A percentile compares a stretch with the other conserved stretches of the same genome.
These are phyloP conservation scores for Ottelia alismoides DNA, from an alignment of 106 monocot genomes.

Conservation along the genomic window DNA sequence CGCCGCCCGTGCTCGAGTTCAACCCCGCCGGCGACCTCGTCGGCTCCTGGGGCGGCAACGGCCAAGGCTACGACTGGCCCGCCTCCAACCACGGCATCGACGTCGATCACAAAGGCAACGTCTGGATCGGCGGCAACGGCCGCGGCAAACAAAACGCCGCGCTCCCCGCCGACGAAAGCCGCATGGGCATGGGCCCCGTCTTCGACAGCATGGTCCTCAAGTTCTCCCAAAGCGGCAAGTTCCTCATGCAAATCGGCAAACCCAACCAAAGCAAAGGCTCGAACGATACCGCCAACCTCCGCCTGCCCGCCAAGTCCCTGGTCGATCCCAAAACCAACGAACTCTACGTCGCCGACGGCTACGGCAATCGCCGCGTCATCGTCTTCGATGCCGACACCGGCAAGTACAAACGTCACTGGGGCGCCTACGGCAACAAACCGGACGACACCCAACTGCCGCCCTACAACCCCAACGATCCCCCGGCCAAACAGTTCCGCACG, in stretches of 20 bases:
- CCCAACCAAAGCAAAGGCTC: background rate
- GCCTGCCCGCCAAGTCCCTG: no score
- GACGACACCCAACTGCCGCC: background rate
- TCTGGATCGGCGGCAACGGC: background rate
- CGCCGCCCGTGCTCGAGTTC: background rate
- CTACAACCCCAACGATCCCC: background rate
- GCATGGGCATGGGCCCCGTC: no score
- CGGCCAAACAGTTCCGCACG: background rate
- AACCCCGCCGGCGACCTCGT: background rate
- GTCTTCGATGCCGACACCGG: background rate
- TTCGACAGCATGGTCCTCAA: background rate
- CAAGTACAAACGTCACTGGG: background rate
- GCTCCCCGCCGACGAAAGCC: no score
- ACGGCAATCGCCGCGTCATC: background rate
- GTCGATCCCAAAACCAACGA: background rate
- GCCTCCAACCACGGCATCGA: background rate
- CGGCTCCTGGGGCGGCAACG: background rate
- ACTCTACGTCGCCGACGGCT: background rate
- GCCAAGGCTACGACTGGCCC: background rate
- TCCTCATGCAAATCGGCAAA: background rate
- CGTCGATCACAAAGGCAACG: background rate
- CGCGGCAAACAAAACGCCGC: no score
- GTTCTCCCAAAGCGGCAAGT: background rate
- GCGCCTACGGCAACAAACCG: background rate
- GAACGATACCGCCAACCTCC: background rate